These are phyloP conservation scores for Ochromonadaceae sp. DNA, from an alignment of 352 stramenopile genomes.

Conservation along the genomic window DNA sequence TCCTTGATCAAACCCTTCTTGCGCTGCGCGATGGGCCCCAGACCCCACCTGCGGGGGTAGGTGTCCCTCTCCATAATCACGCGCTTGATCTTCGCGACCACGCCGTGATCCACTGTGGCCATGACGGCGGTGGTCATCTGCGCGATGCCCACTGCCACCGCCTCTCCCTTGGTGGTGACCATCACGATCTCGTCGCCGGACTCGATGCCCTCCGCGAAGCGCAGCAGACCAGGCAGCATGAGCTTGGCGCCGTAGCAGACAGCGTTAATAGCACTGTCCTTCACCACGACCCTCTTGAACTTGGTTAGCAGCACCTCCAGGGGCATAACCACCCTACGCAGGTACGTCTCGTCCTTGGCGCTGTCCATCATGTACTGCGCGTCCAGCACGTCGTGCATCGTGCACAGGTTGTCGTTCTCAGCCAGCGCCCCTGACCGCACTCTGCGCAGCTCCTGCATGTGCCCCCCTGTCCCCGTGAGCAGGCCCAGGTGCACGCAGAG, in stretches of 20 bases:
- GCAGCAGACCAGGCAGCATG: constrained; percentile 93
- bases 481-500: constrained; percentile 98
- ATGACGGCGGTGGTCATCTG: constrained; percentile 99
- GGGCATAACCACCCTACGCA: constrained; percentile 91
- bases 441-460: constrained; percentile 99
- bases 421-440: constrained; percentile 87
- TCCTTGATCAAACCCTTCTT: constrained; percentile 94
- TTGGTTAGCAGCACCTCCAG: constrained; percentile 94
- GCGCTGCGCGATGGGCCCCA: constrained; percentile 95
- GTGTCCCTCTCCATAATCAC: constrained; percentile 99
- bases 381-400: constrained; percentile 99
- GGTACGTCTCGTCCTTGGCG: constrained; percentile 97
- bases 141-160: constrained; percentile 93
- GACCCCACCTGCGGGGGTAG: constrained; percentile 94
- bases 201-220: constrained; percentile 98
- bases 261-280: constrained; percentile 98
- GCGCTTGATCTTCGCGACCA: constrained; percentile 99
- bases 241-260: constrained; percentile 99
- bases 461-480: constrained; percentile 85
- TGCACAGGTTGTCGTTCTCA: constrained; percentile 92
- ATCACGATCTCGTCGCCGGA: constrained; percentile 96
- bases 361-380: constrained; percentile 97
- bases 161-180: constrained; percentile 99
- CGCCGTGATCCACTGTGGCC: constrained; percentile 97
- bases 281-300: constrained; percentile 99